Evolutionary conservation across 495 filamentous ascomycete genomes (phyloP).

Genomic region (Podospora sp.): DNA sequence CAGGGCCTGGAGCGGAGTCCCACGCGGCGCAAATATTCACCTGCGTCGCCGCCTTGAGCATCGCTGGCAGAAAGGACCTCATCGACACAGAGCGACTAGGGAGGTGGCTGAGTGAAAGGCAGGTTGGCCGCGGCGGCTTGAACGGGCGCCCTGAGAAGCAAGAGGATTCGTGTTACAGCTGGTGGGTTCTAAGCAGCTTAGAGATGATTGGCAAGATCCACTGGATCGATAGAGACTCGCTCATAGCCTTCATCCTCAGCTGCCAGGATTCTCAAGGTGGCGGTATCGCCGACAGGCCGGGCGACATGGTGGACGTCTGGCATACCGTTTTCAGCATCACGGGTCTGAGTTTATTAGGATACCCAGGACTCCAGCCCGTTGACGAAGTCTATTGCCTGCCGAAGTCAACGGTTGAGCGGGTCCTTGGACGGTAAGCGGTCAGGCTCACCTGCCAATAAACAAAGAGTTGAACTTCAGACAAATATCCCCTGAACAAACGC

Average conservation of each 20-base stretch:
- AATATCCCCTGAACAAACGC: background rate
- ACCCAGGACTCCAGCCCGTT: conserved; percentile 74
- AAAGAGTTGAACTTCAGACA: background rate
- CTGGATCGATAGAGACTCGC: conserved; percentile 84
- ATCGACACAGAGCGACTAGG: conserved; percentile 80
- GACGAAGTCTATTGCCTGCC: conserved; percentile 91
- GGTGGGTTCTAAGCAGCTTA: conserved; percentile 92
- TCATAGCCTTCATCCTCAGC: conserved; percentile 76
- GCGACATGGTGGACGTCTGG: conserved; percentile 95
- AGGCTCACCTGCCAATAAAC: background rate
- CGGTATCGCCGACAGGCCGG: conserved; percentile 87
- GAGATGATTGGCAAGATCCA: conserved; percentile 84
- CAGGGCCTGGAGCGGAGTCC: conserved; percentile 84
- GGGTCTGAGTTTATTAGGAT: conserved; percentile 79
- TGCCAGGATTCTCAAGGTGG: conserved; percentile 87
- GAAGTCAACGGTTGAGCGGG: conserved; percentile 59
- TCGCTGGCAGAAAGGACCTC: conserved; percentile 80
- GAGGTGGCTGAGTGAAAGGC: conserved; percentile 90
- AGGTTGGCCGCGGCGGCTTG: conserved; percentile 81
- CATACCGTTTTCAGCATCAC: conserved; percentile 90
- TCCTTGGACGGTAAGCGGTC: conserved; percentile 44
- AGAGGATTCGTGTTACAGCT: conserved; percentile 97
- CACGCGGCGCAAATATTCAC: conserved; percentile 94
- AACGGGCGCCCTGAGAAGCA: conserved; percentile 95
- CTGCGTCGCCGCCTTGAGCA: conserved; percentile 84